Conservation (phyloP, 1,284 basidiomycete species). For the Pseudozyma hubeiensis region DNA sequence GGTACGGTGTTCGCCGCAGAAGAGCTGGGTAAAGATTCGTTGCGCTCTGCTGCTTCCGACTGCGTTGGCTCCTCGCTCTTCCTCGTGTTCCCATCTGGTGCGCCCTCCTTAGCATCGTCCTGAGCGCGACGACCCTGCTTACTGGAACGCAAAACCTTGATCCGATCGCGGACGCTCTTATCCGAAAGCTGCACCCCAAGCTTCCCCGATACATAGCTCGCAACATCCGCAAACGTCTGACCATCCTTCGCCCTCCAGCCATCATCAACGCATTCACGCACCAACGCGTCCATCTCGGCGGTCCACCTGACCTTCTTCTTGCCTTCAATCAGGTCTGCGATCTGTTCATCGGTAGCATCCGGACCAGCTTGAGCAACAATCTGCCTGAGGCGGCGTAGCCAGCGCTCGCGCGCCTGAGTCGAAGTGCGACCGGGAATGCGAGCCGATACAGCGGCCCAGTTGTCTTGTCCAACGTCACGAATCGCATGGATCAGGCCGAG, state of each 20-base stretch:
- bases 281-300: constrained; percentile 19
- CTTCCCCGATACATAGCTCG: constrained; percentile 8
- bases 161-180: constrained; percentile 27
- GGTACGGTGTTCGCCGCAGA: background rate
- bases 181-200: constrained; percentile 17
- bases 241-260: constrained; percentile 15
- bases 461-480: constrained; percentile 12
- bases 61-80: background rate
- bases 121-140: background rate
- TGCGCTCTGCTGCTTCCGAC: background rate
- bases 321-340: constrained; percentile 8
- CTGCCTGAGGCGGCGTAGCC: constrained; percentile 27
- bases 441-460: constrained; percentile 31
- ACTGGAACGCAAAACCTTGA: constrained; percentile 1
- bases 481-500: constrained; percentile 24
- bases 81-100: background rate
- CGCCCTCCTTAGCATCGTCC: background rate
- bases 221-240: constrained; percentile 21
- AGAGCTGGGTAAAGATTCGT: background rate
- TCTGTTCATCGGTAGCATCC: background rate
- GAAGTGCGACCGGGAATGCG: constrained; percentile 35
- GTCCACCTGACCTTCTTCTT: constrained; percentile 31
- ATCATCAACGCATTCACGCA: constrained; percentile 18
- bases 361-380: constrained; percentile 6
- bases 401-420: constrained; percentile 44